Evolutionary conservation across 768 basidiomycete species (phyloP), one percentile per base, ranked within the genome.

Genomic region (Daedalea quercina): DNA sequence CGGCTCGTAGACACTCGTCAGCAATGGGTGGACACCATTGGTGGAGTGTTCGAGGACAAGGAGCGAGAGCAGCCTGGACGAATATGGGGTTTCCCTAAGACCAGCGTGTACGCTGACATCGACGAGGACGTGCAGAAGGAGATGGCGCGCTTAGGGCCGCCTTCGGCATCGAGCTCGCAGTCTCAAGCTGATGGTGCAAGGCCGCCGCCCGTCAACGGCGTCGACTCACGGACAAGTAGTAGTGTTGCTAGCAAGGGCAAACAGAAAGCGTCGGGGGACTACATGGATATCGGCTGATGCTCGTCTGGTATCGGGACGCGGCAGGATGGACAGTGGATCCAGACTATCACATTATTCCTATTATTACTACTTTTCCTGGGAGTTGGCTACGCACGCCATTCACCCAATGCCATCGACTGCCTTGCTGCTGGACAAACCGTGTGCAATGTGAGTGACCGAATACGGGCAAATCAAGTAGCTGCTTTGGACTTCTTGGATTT

Each of bases 11-110:
- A 81, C 58, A 87, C 85, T 55, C 75, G 95, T 35, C 72, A 82
- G 59, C 74, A 84, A 58, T 94, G 92, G 84, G 85, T 92, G 20
- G 80, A 87, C 47, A 74, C 69, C 34, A 80, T 97, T 4, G 91
- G 90, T 9, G 69, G 70, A 6, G 76, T 87, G 54, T 92, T 97
- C 61, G 84, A 87, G 26, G 73, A 79, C 69, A 85, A 86, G 76
- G 84, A 88, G 70, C 66, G 67, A 60, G 75, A 76, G 54, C 51
- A 58, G 33, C 84, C 85, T 0, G 87, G 91, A 45, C 71, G 84
- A 58, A 82, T 88, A 62, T 88, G 78, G 71, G 90, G 87, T n/a
- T 72, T 94, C 17, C 91, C 92, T 1, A 68, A 73, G 67, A 74
- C 70, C 70, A 92, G 87, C 64, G 70, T 94, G 11, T 97, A 80